Evolutionary conservation across 202 grass and related monocot species (phyloP).

Genomic region (Brachypodium distachyon): DNA sequence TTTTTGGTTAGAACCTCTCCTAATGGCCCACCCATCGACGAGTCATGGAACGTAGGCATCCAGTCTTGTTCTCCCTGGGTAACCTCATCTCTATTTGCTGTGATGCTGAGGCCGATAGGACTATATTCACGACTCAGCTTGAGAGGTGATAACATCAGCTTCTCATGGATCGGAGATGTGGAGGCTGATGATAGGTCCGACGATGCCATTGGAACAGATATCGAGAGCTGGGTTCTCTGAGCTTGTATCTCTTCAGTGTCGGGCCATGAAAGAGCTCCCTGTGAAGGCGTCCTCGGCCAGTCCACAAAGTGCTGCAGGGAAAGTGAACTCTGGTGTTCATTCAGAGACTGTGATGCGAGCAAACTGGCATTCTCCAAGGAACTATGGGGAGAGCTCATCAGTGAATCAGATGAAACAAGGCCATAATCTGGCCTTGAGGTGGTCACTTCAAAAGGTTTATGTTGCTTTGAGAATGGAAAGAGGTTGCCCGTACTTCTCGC

Average conservation of each 20-base stretch:
- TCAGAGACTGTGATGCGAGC: conserved; percentile 23
- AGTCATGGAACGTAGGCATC: conserved; percentile 43
- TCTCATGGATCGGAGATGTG: conserved; percentile 53
- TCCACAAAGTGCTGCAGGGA: conserved; percentile 76
- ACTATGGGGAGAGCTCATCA: conserved; percentile 44
- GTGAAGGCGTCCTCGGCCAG: conserved; percentile 51
- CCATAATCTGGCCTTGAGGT: conserved; percentile 41
- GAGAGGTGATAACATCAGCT: conserved; percentile 43
- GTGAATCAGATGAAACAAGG: conserved; percentile 42
- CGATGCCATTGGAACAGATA: conserved; percentile 53
- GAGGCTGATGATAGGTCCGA: conserved; percentile 57
- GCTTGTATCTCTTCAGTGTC: conserved; percentile 63
- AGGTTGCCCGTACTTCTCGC: conserved; percentile 17
- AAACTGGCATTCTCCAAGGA: conserved; percentile 52
- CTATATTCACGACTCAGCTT: conserved; percentile 41
- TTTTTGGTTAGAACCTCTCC: conserved; percentile 80
- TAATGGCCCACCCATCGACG: conserved; percentile 75
- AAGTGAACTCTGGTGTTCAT: conserved; percentile 41
- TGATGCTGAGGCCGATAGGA: conserved; percentile 28
- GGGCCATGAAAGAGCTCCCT: conserved; percentile 46
- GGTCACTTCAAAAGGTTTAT: conserved; percentile 56
- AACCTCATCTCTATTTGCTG: conserved; percentile 20
- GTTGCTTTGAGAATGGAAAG: conserved; percentile 63
- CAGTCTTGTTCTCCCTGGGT: conserved; percentile 38
- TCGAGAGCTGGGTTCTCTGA: conserved; percentile 62